These are phyloP conservation scores for Arthrobotrys sinensis DNA, from an alignment of 2,329 filamentous ascomycete species.

Conservation along the genomic window DNA sequence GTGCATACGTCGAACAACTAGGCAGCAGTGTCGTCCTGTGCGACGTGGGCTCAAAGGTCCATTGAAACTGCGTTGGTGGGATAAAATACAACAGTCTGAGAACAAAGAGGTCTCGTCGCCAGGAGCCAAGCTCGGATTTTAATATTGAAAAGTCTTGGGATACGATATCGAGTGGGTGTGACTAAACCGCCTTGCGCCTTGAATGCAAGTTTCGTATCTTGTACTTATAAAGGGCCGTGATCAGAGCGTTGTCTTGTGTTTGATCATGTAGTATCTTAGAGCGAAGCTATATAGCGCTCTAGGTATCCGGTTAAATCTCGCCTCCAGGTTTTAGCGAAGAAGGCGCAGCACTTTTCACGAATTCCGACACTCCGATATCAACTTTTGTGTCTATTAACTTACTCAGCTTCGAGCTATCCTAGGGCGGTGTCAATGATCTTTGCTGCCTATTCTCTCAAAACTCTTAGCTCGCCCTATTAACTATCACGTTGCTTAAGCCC, in stretches of 20 bases:
- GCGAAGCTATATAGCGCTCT: neutral
- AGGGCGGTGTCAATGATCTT: conserved; percentile 17
- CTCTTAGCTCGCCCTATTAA: neutral
- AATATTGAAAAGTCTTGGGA: no score
- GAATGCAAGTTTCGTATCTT: neutral
- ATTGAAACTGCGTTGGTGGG: neutral
- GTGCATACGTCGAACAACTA: no score
- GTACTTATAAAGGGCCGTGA: neutral
- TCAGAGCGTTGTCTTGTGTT: neutral
- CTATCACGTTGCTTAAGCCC: conserved; percentile 25
- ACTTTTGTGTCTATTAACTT: conserved; percentile 2
- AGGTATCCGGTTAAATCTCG: conserved; percentile 27
- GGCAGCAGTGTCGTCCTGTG: no score
- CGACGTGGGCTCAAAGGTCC: no score
- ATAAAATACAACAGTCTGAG: conserved; percentile 3
- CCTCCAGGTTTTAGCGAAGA: conserved; percentile 46
- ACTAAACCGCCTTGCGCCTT: conserved; percentile 27
- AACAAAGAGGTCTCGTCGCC: no score
- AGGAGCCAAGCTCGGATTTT: no score
- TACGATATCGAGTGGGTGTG: no score
- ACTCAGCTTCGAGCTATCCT: conserved; percentile 11
- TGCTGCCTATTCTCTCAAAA: conserved; percentile 41
- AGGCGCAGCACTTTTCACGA: conserved; percentile 42
- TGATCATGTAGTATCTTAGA: neutral
- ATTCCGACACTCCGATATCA: conserved; percentile 42